phyloP scores from a whole-genome alignment of 306 rosid genomes.

The Corylus heterophylla region DNA sequence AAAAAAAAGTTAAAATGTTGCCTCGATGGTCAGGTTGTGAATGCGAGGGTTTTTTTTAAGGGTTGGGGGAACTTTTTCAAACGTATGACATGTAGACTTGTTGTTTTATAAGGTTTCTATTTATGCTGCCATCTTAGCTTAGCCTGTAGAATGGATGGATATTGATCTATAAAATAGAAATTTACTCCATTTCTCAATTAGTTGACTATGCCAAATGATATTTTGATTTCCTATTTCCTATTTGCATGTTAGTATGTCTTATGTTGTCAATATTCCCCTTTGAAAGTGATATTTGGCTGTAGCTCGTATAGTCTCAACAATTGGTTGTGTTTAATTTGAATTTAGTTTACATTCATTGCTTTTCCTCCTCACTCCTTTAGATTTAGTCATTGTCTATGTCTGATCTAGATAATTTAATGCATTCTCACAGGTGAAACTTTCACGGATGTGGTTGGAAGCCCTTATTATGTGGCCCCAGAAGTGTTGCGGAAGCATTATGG shows the following conservation, averaged over 20 bases:
- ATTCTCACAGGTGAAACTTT: slow-evolving; percentile 74
- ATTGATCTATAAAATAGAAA: background rate
- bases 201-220: background rate
- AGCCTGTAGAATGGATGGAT: background rate
- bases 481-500: slow-evolving; percentile 86
- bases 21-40: background rate
- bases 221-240: background rate
- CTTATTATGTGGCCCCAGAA: slow-evolving; percentile 99
- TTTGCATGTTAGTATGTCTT: background rate
- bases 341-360: background rate
- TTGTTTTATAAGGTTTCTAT: background rate
- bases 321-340: slow-evolving; percentile 13
- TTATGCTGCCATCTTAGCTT: background rate
- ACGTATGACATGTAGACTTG: background rate
- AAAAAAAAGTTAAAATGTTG: too few species aligned
- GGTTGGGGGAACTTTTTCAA: too few species aligned
- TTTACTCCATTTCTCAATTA: background rate
- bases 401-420: slow-evolving; percentile 26
- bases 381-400: slow-evolving; percentile 7
- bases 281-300: background rate
- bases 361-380: slow-evolving; percentile 1
- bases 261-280: background rate
- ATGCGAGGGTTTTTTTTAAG: background rate
- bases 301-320: background rate
- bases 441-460: slow-evolving; percentile 94